Evolutionary conservation across 371 early-diverging fungal genomes (phyloP).

Genomic region (Circinella umbellata): DNA sequence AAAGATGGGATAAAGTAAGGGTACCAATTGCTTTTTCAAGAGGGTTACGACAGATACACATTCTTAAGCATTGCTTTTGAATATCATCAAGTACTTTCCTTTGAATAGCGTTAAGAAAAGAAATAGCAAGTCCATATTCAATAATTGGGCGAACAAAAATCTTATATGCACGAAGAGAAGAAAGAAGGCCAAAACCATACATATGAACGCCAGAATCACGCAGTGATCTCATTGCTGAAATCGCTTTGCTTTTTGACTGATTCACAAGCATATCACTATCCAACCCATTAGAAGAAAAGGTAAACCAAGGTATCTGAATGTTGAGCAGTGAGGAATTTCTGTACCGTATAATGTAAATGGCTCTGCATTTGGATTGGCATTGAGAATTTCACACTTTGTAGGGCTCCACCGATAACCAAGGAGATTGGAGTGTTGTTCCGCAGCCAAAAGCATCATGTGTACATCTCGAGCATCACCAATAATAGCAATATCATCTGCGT

Average conservation of each 20-base stretch:
- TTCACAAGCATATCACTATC: neutral
- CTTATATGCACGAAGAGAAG: constrained; percentile 8
- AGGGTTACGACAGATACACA: too few species aligned
- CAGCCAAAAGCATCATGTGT: neutral
- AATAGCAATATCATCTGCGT: constrained; percentile 37
- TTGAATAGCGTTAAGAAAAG: neutral
- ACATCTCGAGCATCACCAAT: constrained; percentile 20
- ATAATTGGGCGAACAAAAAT: constrained; percentile 24
- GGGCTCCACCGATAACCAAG: constrained; percentile 32
- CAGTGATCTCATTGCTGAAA: constrained; percentile 2
- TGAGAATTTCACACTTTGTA: constrained; percentile 28
- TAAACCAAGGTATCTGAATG: constrained; percentile 14
- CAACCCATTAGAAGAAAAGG: constrained; percentile 3
- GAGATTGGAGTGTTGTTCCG: constrained; percentile 13
- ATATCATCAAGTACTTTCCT: too few species aligned
- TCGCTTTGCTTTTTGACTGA: constrained; percentile 8
- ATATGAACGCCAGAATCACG: constrained; percentile 8
- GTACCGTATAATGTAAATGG: constrained; percentile 6
- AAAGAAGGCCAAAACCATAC: constrained; percentile 15
- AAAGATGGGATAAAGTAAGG: too few species aligned
- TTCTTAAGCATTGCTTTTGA: too few species aligned
- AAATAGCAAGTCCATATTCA: constrained; percentile 28
- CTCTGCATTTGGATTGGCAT: neutral
- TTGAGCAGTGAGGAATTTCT: neutral
- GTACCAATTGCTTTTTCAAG: too few species aligned